A percentile compares a stretch with the other conserved stretches of the same genome.
These are phyloP conservation scores for Tripterygium wilfordii DNA, from an alignment of 177 flowering plant species.

Conservation along the genomic window DNA sequence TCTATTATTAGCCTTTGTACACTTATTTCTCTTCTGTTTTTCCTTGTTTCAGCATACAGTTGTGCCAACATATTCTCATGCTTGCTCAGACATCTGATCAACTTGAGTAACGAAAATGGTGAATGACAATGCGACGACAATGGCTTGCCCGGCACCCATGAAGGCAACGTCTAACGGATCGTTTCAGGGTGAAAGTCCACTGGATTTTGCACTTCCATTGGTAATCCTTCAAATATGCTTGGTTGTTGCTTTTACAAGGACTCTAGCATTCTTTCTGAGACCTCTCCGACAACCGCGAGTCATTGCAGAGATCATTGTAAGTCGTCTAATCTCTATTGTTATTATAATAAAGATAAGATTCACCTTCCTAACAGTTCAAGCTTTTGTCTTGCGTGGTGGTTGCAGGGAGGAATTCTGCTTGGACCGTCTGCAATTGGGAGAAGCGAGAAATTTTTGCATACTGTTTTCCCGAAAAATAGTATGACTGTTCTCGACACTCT, in stretches of 20 bases:
- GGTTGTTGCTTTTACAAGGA: conserved; percentile 20
- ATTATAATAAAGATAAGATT: neutral
- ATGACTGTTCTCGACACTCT: conserved; percentile 48
- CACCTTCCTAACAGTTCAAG: neutral
- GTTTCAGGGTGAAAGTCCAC: conserved; percentile 26
- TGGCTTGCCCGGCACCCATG: conserved; percentile 20
- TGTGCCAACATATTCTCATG: no score
- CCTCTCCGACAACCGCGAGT: conserved; percentile 33
- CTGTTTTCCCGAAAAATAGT: conserved; percentile 41
- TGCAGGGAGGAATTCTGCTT: conserved; percentile 59
- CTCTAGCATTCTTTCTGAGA: conserved; percentile 14
- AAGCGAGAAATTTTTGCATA: conserved; percentile 28
- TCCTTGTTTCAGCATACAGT: no score
- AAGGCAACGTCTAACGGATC: conserved; percentile 30
- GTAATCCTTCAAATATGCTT: conserved; percentile 23
- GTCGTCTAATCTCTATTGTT: neutral
- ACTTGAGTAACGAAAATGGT: no score
- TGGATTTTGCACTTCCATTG: conserved; percentile 30
- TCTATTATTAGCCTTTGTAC: no score
- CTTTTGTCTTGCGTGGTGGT: neutral
- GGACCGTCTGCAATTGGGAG: conserved; percentile 64
- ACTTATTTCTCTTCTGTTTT: no score
- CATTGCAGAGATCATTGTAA: conserved; percentile 32
- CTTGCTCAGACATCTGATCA: no score
- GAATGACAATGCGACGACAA: no score